These are phyloP conservation scores for Cardamine resedifolia DNA, from an alignment of 345 rosid species.

Conservation along the genomic window DNA sequence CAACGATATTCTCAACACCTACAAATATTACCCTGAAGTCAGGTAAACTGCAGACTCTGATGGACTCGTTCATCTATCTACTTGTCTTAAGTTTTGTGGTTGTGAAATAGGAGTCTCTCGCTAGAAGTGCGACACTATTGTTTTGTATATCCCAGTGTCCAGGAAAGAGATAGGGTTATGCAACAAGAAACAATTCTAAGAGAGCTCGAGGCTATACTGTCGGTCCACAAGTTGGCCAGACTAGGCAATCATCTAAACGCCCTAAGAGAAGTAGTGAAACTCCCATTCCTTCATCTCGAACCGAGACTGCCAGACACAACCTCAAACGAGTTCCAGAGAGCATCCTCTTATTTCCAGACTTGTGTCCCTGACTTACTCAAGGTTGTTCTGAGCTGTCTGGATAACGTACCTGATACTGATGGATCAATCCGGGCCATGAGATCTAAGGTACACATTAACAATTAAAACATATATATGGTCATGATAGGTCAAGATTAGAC, in stretches of 20 bases:
- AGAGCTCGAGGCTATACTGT: slow-evolving; percentile 86
- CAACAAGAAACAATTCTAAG: slow-evolving; percentile 84
- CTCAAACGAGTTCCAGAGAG: slow-evolving; percentile 49
- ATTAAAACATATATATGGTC: not conserved
- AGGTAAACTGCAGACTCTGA: slow-evolving; percentile 42
- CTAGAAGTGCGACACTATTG: slow-evolving; percentile 10
- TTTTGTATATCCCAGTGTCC: slow-evolving; percentile 48
- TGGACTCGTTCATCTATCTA: not conserved
- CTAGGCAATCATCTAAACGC: slow-evolving; percentile 67
- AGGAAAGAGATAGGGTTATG: slow-evolving; percentile 64
- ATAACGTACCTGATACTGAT: slow-evolving; percentile 74
- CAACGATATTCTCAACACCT: slow-evolving; percentile 68
- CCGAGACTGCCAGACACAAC: slow-evolving; percentile 66
- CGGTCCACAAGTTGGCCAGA: slow-evolving; percentile 69
- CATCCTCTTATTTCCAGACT: slow-evolving; percentile 71
- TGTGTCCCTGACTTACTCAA: slow-evolving; percentile 80
- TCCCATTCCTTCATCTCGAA: slow-evolving; percentile 80
- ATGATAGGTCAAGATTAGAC: not conserved
- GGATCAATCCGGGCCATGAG: slow-evolving; percentile 81
- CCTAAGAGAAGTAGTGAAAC: slow-evolving; percentile 74
- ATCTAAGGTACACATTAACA: slow-evolving; percentile 62
- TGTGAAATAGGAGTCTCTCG: not conserved
- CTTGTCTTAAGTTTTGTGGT: not conserved
- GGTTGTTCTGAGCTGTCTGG: slow-evolving; percentile 73
- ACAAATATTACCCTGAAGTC: slow-evolving; percentile 73